A percentile compares a stretch with the other conserved stretches of the same genome.
phyloP scores from a whole-genome alignment of 2,329 filamentous ascomycete genomes.

The Cladosporium velox region DNA sequence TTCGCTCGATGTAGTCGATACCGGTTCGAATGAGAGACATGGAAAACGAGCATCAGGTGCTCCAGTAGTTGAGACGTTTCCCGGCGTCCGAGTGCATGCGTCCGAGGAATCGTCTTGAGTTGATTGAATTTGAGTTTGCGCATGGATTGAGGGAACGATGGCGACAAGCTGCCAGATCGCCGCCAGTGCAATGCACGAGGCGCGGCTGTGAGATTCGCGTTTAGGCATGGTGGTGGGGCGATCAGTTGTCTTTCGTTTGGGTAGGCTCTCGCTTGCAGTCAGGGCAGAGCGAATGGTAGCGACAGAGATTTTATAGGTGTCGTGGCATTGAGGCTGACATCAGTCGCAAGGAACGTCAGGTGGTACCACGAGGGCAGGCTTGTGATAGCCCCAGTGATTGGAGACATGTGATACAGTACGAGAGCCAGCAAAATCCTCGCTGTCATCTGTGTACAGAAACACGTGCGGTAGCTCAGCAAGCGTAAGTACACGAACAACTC shows the following conservation, averaged over 20 bases:
- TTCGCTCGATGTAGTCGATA: background rate
- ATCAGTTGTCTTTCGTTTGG: background rate
- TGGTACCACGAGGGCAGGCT: background rate
- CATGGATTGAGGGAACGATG: background rate
- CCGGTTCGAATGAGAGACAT: background rate
- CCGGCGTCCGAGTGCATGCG: background rate
- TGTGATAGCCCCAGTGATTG: background rate
- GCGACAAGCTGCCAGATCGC: background rate
- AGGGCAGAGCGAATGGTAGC: background rate
- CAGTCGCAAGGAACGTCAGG: background rate
- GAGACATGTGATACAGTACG: background rate
- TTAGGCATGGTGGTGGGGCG: background rate
- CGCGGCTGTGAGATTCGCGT: background rate
- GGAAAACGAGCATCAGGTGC: background rate
- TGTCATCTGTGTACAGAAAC: background rate
- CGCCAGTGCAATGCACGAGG: background rate
- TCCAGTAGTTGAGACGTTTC: background rate
- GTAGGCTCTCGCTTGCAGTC: background rate
- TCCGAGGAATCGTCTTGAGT: background rate
- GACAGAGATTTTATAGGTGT: background rate
- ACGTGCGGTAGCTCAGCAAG: background rate
- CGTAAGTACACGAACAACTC: background rate
- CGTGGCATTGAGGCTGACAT: background rate
- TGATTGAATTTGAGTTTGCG: background rate
- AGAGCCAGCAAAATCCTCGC: background rate